These are phyloP conservation scores for Lactarius psammicola DNA, from an alignment of 768 basidiomycete genomes.

Conservation along the genomic window DNA sequence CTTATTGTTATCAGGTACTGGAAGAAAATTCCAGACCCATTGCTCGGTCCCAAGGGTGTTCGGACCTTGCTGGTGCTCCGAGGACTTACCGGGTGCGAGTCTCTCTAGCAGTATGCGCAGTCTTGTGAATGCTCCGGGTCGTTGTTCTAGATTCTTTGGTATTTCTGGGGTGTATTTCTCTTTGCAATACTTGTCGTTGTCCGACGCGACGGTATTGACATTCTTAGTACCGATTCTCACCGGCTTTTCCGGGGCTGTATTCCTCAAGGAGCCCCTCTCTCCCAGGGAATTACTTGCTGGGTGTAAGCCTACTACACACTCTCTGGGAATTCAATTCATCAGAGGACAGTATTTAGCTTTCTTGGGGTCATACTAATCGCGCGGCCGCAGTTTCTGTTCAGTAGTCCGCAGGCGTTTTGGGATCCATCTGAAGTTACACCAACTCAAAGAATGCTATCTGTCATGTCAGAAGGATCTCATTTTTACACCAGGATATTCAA, in stretches of 20 bases:
- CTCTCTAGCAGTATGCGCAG: not conserved
- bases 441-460: slow-evolving; percentile 53
- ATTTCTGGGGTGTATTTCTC: not conserved
- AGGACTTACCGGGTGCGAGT: not conserved
- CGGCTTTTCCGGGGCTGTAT: not conserved
- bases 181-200: not conserved
- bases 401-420: slow-evolving; percentile 30
- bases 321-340: not conserved
- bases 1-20: not conserved
- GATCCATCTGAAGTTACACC: slow-evolving; percentile 29
- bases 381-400: slow-evolving; percentile 73
- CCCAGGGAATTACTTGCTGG: not conserved
- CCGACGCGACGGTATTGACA: not conserved
- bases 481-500: not conserved
- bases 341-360: not conserved
- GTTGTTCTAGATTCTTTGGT: not conserved
- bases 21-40: not conserved
- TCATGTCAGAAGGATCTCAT: slow-evolving; percentile 44
- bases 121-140: not conserved
- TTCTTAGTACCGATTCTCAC: not conserved
- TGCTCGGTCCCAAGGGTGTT: not conserved
- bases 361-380: slow-evolving; percentile 48
- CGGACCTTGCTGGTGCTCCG: not conserved
- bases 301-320: not conserved
- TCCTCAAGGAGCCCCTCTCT: not conserved